phyloP scores from a whole-genome alignment of 768 basidiomycete species.

The Suillus plorans region DNA sequence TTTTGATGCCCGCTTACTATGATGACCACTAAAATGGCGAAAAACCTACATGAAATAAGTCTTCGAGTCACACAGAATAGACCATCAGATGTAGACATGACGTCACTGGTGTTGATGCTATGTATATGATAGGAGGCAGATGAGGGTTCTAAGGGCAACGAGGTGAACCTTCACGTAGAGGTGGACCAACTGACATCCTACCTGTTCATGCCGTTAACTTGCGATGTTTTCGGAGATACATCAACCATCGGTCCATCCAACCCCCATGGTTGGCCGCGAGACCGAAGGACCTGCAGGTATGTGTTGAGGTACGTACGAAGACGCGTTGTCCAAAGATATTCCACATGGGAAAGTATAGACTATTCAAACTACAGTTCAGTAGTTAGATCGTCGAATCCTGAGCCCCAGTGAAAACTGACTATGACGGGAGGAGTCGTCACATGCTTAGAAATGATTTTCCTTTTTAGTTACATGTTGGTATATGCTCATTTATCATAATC shows the following conservation, averaged over 20 bases:
- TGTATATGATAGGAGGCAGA: slow-evolving; percentile 15
- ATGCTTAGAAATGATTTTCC: too few relatives aligned
- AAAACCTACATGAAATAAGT: slow-evolving; percentile 7
- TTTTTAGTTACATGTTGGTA: too few relatives aligned
- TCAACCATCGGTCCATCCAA: slow-evolving; percentile 11
- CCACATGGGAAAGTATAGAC: too few relatives aligned
- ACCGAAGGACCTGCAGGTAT: background rate
- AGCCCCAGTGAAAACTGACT: too few relatives aligned
- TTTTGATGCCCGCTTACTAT: background rate
- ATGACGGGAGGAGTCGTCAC: too few relatives aligned
- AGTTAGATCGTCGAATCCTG: too few relatives aligned
- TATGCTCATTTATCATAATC: too few relatives aligned
- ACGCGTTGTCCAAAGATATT: too few relatives aligned
- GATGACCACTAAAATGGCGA: slow-evolving; percentile 11
- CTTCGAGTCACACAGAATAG: background rate
- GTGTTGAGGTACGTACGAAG: too few relatives aligned
- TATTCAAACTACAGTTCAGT: too few relatives aligned
- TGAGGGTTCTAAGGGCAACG: slow-evolving; percentile 12
- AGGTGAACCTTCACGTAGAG: too few relatives aligned
- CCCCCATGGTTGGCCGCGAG: slow-evolving; percentile 14
- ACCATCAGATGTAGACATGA: slow-evolving; percentile 3
- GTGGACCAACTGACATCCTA: background rate
- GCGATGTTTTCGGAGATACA: slow-evolving; percentile 11
- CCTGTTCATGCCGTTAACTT: slow-evolving; percentile 16
- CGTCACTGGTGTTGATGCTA: slow-evolving; percentile 16